A percentile compares a stretch with the other conserved stretches of the same genome.
Conservation (phyloP, 2,329 filamentous ascomycete species). For the Xylariaceae sp. region DNA sequence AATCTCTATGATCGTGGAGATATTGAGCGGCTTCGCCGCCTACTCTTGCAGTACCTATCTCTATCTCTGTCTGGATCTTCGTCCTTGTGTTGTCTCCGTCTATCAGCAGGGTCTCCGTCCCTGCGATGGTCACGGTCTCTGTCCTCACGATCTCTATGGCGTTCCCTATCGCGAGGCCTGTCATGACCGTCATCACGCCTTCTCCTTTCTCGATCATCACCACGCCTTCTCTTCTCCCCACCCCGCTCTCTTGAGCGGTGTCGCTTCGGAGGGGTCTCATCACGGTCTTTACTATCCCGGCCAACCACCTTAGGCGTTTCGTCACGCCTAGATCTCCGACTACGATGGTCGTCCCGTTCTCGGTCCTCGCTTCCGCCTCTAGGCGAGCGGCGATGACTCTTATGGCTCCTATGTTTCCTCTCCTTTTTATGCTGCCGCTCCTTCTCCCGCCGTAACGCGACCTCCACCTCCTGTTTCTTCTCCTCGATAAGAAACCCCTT, state of each 20-base stretch:
- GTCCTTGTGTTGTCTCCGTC: constrained; percentile 13
- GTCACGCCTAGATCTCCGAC: constrained; percentile 36
- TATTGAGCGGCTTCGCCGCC: constrained; percentile 38
- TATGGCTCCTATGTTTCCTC: constrained; percentile 36
- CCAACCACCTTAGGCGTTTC: constrained; percentile 28
- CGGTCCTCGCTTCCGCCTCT: constrained; percentile 26
- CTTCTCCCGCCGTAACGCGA: constrained; percentile 52
- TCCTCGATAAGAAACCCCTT: constrained; percentile 83
- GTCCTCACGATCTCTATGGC: constrained; percentile 21
- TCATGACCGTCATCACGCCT: constrained; percentile 28
- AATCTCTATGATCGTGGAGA: constrained; percentile 35
- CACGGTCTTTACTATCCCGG: constrained; percentile 22
- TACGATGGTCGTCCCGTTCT: constrained; percentile 19
- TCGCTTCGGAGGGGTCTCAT: constrained; percentile 28
- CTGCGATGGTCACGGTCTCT: constrained; percentile 20
- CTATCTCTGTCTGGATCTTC: constrained; percentile 24
- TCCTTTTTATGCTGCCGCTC: constrained; percentile 46
- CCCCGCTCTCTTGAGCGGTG: constrained; percentile 29
- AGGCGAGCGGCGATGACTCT: constrained; percentile 42
- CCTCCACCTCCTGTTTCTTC: constrained; percentile 82
- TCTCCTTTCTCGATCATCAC: constrained; percentile 27
- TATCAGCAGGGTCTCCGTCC: background rate
- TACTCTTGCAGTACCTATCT: constrained; percentile 27
- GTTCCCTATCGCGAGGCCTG: constrained; percentile 22
- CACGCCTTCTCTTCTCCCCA: constrained; percentile 27